Conservation (phyloP, 495 filamentous ascomycete species). For the Neurospora sp. region DNA sequence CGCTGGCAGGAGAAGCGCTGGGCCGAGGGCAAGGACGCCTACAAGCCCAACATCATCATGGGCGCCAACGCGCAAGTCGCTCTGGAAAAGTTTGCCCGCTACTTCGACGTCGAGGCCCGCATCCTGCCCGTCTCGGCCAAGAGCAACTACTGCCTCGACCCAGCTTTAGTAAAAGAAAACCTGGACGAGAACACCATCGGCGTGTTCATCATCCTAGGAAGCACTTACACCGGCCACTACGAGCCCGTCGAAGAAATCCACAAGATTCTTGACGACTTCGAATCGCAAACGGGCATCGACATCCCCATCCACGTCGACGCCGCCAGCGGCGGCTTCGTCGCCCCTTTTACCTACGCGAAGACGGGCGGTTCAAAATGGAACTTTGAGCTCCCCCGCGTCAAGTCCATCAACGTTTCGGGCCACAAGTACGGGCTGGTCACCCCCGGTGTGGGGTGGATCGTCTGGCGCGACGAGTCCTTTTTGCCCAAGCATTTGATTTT, state of each 20-base stretch:
- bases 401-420: slow-evolving; percentile 64
- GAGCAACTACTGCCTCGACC: slow-evolving; percentile 53
- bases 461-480: slow-evolving; percentile 59
- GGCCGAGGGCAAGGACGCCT: slow-evolving; percentile 49
- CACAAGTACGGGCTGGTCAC: slow-evolving; percentile 71
- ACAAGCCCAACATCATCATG: slow-evolving; percentile 66
- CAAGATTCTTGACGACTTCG: slow-evolving; percentile 53
- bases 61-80: slow-evolving; percentile 70
- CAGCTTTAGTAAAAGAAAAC: slow-evolving; percentile 51
- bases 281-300: slow-evolving; percentile 50
- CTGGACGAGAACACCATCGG: slow-evolving; percentile 74
- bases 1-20: slow-evolving; percentile 60
- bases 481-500: slow-evolving; percentile 65
- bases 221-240: slow-evolving; percentile 68
- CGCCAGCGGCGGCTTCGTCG: slow-evolving; percentile 62
- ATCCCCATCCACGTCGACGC: slow-evolving; percentile 73
- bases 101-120: slow-evolving; percentile 68
- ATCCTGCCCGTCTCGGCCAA: slow-evolving; percentile 57
- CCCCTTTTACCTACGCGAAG: slow-evolving; percentile 56
- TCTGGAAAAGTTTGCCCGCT: slow-evolving; percentile 62
- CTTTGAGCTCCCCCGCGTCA: slow-evolving; percentile 60
- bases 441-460: slow-evolving; percentile 63
- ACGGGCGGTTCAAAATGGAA: slow-evolving; percentile 55
- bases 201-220: slow-evolving; percentile 63
- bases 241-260: slow-evolving; percentile 64